Evolutionary conservation across 176 grass and related monocot genomes (phyloP).

Genomic region (Rhynchospora tenuis): DNA sequence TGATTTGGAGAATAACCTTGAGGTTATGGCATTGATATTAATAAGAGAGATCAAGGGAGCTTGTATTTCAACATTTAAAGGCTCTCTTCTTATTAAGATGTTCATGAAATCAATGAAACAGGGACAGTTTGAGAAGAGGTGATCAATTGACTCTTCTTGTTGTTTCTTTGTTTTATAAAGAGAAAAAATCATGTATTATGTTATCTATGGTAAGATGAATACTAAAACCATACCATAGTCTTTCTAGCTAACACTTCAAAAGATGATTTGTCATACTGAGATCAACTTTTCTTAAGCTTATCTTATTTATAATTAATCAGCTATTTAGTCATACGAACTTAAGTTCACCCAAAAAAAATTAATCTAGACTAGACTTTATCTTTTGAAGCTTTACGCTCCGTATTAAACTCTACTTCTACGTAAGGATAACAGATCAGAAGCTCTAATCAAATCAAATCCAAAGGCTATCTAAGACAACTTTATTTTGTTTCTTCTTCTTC

Average conservation of each 20-base stretch:
- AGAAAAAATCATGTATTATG: neutral
- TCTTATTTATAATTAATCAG: neutral
- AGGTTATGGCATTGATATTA: no score
- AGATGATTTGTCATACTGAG: neutral
- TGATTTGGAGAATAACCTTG: no score
- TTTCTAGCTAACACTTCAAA: neutral
- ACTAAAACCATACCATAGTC: neutral
- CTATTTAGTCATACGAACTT: neutral
- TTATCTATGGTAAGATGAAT: neutral
- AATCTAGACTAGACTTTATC: neutral
- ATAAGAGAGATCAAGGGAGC: no score
- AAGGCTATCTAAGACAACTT: constrained; percentile 26
- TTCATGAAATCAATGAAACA: no score
- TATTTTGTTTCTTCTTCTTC: neutral
- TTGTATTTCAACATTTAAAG: no score
- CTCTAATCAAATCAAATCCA: neutral
- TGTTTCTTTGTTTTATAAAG: neutral
- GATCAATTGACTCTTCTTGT: no score
- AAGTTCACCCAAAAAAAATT: neutral
- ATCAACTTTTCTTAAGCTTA: neutral
- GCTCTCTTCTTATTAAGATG: no score
- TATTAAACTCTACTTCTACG: constrained; percentile 10
- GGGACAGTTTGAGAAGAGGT: no score
- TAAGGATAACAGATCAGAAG: neutral
- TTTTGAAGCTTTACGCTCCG: neutral